phyloP scores from a whole-genome alignment of 352 stramenopile species.

The Phytophthora cryptogea region DNA sequence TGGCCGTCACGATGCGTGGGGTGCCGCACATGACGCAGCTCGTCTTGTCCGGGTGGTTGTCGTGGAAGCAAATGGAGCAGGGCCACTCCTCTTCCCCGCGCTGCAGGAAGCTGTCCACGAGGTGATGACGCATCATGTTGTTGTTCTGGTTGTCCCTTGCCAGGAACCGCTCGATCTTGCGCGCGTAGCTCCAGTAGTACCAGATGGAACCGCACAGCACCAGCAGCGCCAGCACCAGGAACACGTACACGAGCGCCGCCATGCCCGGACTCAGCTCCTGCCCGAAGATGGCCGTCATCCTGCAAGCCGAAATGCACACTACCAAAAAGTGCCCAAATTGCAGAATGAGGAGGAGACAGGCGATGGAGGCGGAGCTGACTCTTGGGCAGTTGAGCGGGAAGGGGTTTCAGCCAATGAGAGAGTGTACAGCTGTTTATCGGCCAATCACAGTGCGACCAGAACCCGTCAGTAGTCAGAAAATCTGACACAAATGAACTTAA shows the following conservation, averaged over 20 bases:
- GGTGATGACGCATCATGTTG: conserved; percentile 89
- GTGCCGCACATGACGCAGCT: conserved; percentile 87
- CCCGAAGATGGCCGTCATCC: conserved; percentile 84
- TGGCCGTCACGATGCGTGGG: conserved; percentile 59
- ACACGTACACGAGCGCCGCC: conserved; percentile 75
- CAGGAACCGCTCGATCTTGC: conserved; percentile 87
- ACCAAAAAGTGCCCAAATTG: background rate
- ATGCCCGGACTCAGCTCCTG: conserved; percentile 72
- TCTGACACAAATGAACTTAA: background rate
- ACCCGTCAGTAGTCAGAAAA: background rate
- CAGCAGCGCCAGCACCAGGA: conserved; percentile 71
- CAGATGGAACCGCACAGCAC: conserved; percentile 75
- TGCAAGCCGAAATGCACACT: too few relatives aligned
- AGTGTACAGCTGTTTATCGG: background rate
- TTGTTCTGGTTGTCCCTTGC: conserved; percentile 85
- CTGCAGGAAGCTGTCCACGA: conserved; percentile 84
- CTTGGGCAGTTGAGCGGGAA: conserved; percentile 3
- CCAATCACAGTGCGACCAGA: background rate
- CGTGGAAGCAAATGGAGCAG: conserved; percentile 89
- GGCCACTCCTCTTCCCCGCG: conserved; percentile 83
- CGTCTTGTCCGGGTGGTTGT: conserved; percentile 85
- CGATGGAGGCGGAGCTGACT: background rate
- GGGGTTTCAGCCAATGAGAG: conserved; percentile 23
- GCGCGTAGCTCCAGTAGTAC: conserved; percentile 90
- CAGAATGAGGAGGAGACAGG: background rate